Percentiles rank a stretch among this genome's conserved stretches.
Evolutionary conservation across 2,329 filamentous ascomycete genomes (phyloP).

Genomic region (Diaporthe sp.): DNA sequence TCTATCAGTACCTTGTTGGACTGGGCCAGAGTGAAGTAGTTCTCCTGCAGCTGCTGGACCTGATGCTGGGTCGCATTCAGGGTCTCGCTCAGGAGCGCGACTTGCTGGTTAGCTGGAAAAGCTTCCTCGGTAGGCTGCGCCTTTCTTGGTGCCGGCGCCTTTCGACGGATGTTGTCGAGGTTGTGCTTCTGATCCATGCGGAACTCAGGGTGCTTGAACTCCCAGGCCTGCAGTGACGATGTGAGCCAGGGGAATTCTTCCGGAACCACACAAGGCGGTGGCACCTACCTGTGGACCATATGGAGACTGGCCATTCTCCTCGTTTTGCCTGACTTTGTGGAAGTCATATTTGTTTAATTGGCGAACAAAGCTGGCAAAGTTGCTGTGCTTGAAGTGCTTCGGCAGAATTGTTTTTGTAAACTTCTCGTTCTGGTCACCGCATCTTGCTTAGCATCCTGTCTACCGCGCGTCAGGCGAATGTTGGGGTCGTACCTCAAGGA

Average conservation of each 20-base stretch:
- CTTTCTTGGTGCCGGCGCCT: conserved; percentile 93
- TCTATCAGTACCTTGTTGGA: conserved; percentile 74
- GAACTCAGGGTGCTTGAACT: conserved; percentile 98
- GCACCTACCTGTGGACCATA: conserved; percentile 81
- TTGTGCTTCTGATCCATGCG: conserved; percentile 96
- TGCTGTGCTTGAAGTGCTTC: conserved; percentile 99
- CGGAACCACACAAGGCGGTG: conserved; percentile 1
- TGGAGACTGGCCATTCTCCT: conserved; percentile 84
- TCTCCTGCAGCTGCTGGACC: conserved; percentile 87
- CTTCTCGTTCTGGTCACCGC: conserved; percentile 83
- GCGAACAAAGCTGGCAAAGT: conserved; percentile 96
- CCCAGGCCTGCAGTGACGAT: conserved; percentile 76
- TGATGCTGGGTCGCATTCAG: conserved; percentile 93
- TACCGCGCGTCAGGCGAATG: conserved; percentile 25
- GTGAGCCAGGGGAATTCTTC: conserved; percentile 47
- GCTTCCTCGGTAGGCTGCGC: conserved; percentile 76
- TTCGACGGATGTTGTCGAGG: conserved; percentile 94
- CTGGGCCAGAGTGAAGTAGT: conserved; percentile 82
- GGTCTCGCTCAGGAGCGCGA: conserved; percentile 89
- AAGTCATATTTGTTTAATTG: conserved; percentile 99
- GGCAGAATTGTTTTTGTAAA: conserved; percentile 98
- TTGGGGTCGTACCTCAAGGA: conserved; percentile 81
- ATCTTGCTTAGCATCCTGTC: conserved; percentile 43
- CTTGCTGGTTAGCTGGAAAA: conserved; percentile 83
- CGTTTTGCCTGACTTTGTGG: conserved; percentile 95